Percentiles rank a stretch among this genome's conserved stretches.
phyloP scores from a whole-genome alignment of 1,284 basidiomycete genomes.

The Ceratobasidium sp. region DNA sequence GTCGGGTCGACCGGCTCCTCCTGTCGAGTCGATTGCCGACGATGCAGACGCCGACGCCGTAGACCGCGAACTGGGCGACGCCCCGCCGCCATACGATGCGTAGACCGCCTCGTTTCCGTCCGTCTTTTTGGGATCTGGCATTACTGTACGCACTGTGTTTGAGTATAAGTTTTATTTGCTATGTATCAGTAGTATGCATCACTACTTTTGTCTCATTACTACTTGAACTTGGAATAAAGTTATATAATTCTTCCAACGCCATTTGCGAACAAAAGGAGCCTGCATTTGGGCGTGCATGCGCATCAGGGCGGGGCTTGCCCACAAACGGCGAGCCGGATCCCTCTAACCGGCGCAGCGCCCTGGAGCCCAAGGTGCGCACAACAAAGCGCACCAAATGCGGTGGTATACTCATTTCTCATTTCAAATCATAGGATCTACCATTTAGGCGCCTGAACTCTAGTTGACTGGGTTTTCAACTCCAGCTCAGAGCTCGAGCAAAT shows the following conservation, averaged over 20 bases:
- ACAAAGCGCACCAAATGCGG: too few relatives aligned
- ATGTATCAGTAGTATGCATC: constrained; percentile 28
- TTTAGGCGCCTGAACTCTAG: too few relatives aligned
- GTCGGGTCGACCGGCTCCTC: constrained; percentile 1
- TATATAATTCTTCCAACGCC: constrained; percentile 5
- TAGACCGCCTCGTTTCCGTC: background rate
- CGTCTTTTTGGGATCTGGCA: background rate
- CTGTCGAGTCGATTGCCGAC: constrained; percentile 7
- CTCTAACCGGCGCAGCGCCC: too few relatives aligned
- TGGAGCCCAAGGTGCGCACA: too few relatives aligned
- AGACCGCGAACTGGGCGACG: constrained; percentile 16
- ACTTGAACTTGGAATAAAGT: background rate
- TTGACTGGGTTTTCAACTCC: too few relatives aligned
- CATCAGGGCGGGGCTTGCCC: background rate
- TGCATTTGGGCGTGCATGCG: background rate
- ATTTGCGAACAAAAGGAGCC: constrained; percentile 1
- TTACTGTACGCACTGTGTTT: constrained; percentile 6
- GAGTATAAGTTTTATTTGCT: constrained; percentile 34
- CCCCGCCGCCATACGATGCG: constrained; percentile 19
- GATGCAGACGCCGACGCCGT: constrained; percentile 24
- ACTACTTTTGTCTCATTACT: background rate
- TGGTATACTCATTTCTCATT: too few relatives aligned
- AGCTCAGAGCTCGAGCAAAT: too few relatives aligned
- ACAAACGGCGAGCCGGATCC: too few relatives aligned
- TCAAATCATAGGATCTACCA: too few relatives aligned